Conservation (phyloP, 768 basidiomycete genomes). For the Solioccasus polychromus region DNA sequence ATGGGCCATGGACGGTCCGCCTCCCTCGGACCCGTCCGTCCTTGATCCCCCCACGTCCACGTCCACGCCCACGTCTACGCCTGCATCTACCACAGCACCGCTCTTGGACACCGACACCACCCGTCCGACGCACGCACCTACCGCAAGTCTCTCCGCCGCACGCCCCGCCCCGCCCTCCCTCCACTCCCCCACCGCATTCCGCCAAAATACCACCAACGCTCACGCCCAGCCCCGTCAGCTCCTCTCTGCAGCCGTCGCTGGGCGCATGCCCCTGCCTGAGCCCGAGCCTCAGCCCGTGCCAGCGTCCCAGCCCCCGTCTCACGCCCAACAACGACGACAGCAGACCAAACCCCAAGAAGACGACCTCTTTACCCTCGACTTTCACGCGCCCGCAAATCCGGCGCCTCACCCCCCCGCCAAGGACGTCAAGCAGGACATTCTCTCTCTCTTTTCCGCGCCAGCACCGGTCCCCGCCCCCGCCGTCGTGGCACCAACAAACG, state of each 20-base stretch:
- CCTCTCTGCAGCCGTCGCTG: slow-evolving; percentile 39
- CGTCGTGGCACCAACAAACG: no score
- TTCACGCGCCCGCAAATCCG: slow-evolving; percentile 55
- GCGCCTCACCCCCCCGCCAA: slow-evolving; percentile 46
- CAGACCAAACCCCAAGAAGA: slow-evolving; percentile 43
- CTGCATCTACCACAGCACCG: not conserved
- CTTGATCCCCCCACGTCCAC: slow-evolving; percentile 50
- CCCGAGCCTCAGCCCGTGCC: slow-evolving; percentile 15
- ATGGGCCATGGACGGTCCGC: slow-evolving; percentile 92
- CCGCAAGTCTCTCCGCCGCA: slow-evolving; percentile 20
- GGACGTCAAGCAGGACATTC: slow-evolving; percentile 81
- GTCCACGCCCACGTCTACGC: not conserved
- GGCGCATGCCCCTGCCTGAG: slow-evolving; percentile 15
- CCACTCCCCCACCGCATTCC: slow-evolving; percentile 21
- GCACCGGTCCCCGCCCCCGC: slow-evolving; percentile 28
- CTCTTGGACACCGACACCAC: slow-evolving; percentile 8
- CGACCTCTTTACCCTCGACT: slow-evolving; percentile 85
- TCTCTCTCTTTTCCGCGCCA: slow-evolving; percentile 70
- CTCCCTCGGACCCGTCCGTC: slow-evolving; percentile 75
- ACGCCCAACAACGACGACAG: slow-evolving; percentile 14
- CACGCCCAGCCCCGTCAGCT: slow-evolving; percentile 27
- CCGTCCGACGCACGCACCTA: slow-evolving; percentile 13
- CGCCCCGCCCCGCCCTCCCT: slow-evolving; percentile 30
- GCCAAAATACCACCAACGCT: slow-evolving; percentile 11
- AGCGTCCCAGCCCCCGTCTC: slow-evolving; percentile 10